Evolutionary conservation across 495 filamentous ascomycete genomes (phyloP).

Genomic region (Schizothecium vesticola): DNA sequence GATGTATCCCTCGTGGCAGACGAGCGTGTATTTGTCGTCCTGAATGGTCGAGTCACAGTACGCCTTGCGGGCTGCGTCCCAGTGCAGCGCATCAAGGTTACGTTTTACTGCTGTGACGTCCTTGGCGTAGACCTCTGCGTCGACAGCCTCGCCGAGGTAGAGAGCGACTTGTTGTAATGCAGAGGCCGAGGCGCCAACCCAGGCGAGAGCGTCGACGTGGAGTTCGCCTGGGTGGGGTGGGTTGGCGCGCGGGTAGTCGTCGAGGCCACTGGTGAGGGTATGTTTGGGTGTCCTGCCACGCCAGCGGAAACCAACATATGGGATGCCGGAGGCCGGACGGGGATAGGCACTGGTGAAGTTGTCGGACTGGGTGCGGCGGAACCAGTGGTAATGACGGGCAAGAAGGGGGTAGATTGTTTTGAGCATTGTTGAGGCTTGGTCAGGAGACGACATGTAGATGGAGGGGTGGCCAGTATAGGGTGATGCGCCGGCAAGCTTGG

Average conservation of each 20-base stretch:
- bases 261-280: slow-evolving; percentile 80
- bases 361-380: slow-evolving; percentile 79
- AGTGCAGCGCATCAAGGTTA: slow-evolving; percentile 87
- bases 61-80: slow-evolving; percentile 62
- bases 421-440: slow-evolving; percentile 19
- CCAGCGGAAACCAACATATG: slow-evolving; percentile 86
- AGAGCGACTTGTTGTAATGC: slow-evolving; percentile 69
- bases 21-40: slow-evolving; percentile 72
- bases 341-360: slow-evolving; percentile 66
- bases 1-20: slow-evolving; percentile 94
- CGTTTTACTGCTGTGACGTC: slow-evolving; percentile 67
- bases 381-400: slow-evolving; percentile 84
- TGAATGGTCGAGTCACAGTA: slow-evolving; percentile 91
- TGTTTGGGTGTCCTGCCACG: slow-evolving; percentile 78
- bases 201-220: slow-evolving; percentile 84
- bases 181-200: slow-evolving; percentile 87
- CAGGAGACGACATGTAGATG: slow-evolving; percentile 11
- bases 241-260: slow-evolving; percentile 90
- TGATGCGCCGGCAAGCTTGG: slow-evolving; percentile 46
- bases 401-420: slow-evolving; percentile 69
- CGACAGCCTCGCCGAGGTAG: slow-evolving; percentile 61
- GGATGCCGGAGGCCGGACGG: slow-evolving; percentile 72
- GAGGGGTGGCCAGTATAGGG: slow-evolving; percentile 15
- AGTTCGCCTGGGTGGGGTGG: slow-evolving; percentile 92
- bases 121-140: slow-evolving; percentile 59